Evolutionary conservation across 1,284 basidiomycete genomes (phyloP).

Genomic region (Pholiota adiposa): DNA sequence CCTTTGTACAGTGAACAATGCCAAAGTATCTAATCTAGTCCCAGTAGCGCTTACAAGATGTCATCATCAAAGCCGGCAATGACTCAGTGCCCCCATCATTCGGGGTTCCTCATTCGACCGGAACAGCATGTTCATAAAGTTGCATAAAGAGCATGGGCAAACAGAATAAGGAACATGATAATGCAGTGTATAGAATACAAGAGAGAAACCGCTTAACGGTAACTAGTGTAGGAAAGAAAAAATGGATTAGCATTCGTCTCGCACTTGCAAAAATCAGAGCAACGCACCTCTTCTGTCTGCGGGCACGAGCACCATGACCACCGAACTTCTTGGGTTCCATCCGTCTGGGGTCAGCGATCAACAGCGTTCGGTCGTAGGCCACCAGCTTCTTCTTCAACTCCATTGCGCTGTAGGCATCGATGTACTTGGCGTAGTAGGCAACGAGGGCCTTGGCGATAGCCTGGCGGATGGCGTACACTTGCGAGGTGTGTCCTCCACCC

Average conservation of each 20-base stretch:
- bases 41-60: too few species aligned
- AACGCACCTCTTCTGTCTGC: constrained; percentile 89
- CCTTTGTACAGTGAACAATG: neutral
- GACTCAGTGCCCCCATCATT: neutral
- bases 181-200: constrained; percentile 45
- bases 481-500: constrained; percentile 99
- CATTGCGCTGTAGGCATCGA: constrained; percentile 96
- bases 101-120: neutral
- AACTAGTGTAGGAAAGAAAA: constrained; percentile 53
- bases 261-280: constrained; percentile 1
- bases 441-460: constrained; percentile 98
- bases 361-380: constrained; percentile 91
- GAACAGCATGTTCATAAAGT: constrained; percentile 29
- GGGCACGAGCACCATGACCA: constrained; percentile 94
- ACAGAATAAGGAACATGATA: constrained; percentile 49
- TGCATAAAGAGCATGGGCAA: constrained; percentile 52
- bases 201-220: constrained; percentile 71
- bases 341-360: constrained; percentile 98
- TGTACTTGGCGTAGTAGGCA: constrained; percentile 99
- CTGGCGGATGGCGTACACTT: constrained; percentile 99
- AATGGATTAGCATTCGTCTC: neutral
- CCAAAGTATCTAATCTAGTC: neutral
- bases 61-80: too few species aligned
- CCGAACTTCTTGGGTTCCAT: constrained; percentile 99
- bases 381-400: constrained; percentile 97